Conservation (phyloP, 257 asterid species). For the Solanum chmielewskii region DNA sequence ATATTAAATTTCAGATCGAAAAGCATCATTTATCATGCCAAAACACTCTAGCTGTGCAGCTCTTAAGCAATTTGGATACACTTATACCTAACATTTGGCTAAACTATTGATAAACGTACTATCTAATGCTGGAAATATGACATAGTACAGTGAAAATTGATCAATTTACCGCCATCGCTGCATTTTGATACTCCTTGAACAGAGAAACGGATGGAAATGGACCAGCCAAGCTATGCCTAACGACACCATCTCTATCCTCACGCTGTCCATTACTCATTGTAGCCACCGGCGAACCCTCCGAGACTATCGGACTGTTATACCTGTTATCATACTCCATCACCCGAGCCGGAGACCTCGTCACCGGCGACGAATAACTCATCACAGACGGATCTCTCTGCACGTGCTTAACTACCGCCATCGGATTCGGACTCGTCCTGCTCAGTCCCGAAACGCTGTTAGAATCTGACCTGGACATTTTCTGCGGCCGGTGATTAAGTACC, state of each 20-base stretch:
- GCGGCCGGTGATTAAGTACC: constrained; percentile 47
- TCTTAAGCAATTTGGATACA: background rate
- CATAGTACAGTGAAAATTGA: background rate
- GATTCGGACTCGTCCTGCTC: constrained; percentile 25
- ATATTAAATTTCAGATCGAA: background rate
- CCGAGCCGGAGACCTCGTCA: constrained; percentile 2
- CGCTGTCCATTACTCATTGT: constrained; percentile 2
- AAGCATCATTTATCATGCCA: background rate
- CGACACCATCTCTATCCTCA: constrained; percentile 9
- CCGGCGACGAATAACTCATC: constrained; percentile 22
- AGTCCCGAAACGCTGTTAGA: constrained; percentile 16
- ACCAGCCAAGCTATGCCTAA: constrained; percentile 75
- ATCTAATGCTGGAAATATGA: background rate
- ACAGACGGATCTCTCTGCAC: constrained; percentile 34
- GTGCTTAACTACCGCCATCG: constrained; percentile 59
- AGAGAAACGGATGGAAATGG: constrained; percentile 75
- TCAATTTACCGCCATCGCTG: constrained; percentile 86
- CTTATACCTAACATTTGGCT: background rate
- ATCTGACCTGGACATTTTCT: constrained; percentile 29
- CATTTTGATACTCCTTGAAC: constrained; percentile 89
- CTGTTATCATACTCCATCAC: constrained; percentile 4
- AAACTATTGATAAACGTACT: background rate
- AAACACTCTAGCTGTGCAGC: background rate
- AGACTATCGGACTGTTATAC: constrained; percentile 18
- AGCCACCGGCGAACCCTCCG: constrained; percentile 23